Conservation (phyloP, 106 monocot species). For the Gastrodia elata region DNA sequence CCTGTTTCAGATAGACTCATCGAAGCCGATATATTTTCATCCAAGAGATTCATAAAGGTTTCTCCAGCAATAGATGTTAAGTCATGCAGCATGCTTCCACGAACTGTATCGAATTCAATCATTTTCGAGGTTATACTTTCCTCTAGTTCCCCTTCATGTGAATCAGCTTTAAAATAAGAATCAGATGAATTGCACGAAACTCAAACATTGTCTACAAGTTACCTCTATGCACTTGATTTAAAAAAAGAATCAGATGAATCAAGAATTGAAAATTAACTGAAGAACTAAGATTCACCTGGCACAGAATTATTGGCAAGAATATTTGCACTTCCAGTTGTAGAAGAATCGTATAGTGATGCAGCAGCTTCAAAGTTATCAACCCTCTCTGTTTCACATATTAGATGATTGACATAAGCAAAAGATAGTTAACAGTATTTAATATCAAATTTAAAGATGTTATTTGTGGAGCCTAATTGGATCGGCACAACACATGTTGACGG, state of each 20-base stretch:
- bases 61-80: constrained; percentile 5
- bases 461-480: too few species aligned
- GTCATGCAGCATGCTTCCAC: constrained; percentile 8
- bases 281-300: constrained; percentile 13
- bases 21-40: constrained; percentile 22
- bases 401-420: background rate
- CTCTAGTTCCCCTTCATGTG: constrained; percentile 13
- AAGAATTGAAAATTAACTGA: background rate
- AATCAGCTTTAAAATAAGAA: constrained; percentile 18
- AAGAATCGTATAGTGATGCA: constrained; percentile 27
- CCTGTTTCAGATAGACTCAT: background rate
- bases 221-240: background rate
- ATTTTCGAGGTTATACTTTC: background rate
- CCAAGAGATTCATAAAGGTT: constrained; percentile 13
- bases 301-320: constrained; percentile 11
- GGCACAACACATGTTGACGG: too few species aligned
- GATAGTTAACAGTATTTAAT: too few species aligned
- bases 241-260: background rate
- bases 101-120: background rate
- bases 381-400: background rate
- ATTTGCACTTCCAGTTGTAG: constrained; percentile 28
- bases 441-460: too few species aligned
- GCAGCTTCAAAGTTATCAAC: constrained; percentile 3
- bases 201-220: background rate
- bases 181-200: constrained; percentile 5